A percentile compares a stretch with the other conserved stretches of the same genome.
phyloP scores from a whole-genome alignment of 768 basidiomycete genomes.

The Ephemerocybe angulata region DNA sequence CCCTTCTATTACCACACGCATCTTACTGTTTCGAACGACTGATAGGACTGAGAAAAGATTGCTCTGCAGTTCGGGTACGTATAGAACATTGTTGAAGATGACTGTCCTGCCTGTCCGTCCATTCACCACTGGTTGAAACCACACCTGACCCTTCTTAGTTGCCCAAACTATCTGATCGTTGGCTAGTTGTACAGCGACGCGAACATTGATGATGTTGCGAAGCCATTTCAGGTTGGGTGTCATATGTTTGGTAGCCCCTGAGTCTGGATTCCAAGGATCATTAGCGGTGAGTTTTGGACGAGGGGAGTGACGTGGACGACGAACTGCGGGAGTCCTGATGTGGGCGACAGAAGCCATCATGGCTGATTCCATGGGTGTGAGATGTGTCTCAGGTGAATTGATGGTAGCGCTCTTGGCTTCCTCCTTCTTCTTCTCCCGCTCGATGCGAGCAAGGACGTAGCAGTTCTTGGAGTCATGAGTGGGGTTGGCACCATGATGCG shows the following conservation, averaged over 20 bases:
- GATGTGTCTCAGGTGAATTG: background rate
- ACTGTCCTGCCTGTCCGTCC: slow-evolving; percentile 3
- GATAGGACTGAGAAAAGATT: slow-evolving; percentile 12
- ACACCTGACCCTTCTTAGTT: slow-evolving; percentile 5
- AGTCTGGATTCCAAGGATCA: slow-evolving; percentile 15
- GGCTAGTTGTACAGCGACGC: slow-evolving; percentile 12
- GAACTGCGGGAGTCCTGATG: background rate
- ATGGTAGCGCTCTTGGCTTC: background rate
- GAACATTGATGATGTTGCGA: background rate
- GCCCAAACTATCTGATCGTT: slow-evolving; percentile 12
- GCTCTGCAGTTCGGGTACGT: slow-evolving; percentile 14
- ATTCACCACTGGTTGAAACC: slow-evolving; percentile 9
- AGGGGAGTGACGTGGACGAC: background rate
- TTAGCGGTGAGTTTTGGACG: no score
- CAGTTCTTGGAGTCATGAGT: background rate
- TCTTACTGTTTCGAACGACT: background rate
- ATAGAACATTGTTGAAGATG: slow-evolving; percentile 12
- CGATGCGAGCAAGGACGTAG: no score
- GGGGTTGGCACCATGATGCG: background rate
- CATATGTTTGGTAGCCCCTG: slow-evolving; percentile 19
- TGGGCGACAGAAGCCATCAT: slow-evolving; percentile 1
- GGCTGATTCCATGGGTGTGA: background rate
- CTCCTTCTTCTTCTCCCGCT: background rate
- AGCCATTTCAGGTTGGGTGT: slow-evolving; percentile 14
- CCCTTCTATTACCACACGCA: slow-evolving; percentile 1